phyloP scores from a whole-genome alignment of 1,284 basidiomycete genomes.

The Xerocomus minutiporus region DNA sequence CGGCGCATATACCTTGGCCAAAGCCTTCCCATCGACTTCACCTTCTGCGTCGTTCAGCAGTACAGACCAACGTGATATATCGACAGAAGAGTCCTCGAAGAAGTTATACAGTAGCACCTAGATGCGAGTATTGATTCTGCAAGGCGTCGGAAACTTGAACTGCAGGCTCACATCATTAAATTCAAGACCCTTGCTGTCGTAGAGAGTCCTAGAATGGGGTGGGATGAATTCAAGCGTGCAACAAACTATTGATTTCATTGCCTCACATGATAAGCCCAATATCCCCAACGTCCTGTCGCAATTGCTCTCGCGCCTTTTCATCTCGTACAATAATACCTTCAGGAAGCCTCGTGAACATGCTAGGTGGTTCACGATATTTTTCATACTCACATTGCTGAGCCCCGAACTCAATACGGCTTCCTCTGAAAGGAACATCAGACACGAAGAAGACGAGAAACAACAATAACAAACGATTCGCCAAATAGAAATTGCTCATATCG shows the following conservation, averaged over 20 bases:
- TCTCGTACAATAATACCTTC: no score
- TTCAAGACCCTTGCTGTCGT: conserved; percentile 71
- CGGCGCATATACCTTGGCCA: conserved; percentile 36
- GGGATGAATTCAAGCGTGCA: not conserved
- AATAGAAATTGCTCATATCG: no score
- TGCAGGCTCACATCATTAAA: conserved; percentile 56
- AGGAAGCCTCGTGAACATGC: no score
- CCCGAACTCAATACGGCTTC: no score
- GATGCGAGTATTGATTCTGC: conserved; percentile 2
- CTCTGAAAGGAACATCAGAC: no score
- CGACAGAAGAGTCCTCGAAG: conserved; percentile 58
- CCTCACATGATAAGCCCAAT: conserved; percentile 60
- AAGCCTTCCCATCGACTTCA: conserved; percentile 8
- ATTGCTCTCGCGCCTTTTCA: no score
- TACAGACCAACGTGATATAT: conserved; percentile 54
- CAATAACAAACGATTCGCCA: no score
- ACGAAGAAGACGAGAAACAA: no score
- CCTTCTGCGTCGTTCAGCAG: conserved; percentile 45
- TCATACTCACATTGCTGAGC: no score
- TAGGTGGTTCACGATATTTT: no score
- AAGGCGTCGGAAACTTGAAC: not conserved
- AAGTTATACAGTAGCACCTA: conserved; percentile 71
- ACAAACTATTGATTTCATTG: not conserved
- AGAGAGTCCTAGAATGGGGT: conserved; percentile 50
- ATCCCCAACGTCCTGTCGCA: conserved; percentile 48